Evolutionary conservation across 495 filamentous ascomycete genomes (phyloP).

Genomic region (Cladorrhinum samala): DNA sequence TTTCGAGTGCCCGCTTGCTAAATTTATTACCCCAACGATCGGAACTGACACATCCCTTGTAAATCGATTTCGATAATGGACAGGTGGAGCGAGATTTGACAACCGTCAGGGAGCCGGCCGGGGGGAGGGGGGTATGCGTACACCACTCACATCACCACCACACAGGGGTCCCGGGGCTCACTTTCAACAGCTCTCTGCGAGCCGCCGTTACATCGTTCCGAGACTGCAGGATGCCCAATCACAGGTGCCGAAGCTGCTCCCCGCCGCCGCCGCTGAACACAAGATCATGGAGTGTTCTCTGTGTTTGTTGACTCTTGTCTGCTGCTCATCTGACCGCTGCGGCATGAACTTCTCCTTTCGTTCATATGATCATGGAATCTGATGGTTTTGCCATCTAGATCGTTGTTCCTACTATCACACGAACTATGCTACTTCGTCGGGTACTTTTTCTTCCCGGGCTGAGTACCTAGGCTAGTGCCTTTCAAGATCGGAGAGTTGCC

Average conservation of each 20-base stretch:
- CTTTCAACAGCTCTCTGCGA: neutral
- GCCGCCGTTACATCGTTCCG: constrained; percentile 3
- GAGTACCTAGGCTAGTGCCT: too few relatives aligned
- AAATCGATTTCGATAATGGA: neutral
- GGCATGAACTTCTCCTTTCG: neutral
- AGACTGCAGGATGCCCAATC: constrained; percentile 1
- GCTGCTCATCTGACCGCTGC: neutral
- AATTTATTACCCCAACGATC: neutral
- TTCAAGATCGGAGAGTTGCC: too few relatives aligned
- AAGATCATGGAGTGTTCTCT: neutral
- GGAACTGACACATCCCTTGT: neutral
- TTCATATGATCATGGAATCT: neutral
- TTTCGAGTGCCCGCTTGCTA: too few relatives aligned
- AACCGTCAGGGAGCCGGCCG: neutral
- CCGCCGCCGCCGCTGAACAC: neutral
- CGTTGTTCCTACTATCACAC: neutral
- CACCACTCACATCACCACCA: neutral
- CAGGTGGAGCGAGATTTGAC: neutral
- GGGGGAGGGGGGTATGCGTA: neutral
- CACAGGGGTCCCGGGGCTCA: neutral
- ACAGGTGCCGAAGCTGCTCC: neutral
- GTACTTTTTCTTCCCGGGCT: too few relatives aligned
- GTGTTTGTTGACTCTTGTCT: neutral
- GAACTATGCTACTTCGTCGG: too few relatives aligned
- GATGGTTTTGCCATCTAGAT: neutral